A percentile compares a stretch with the other conserved stretches of the same genome.
Evolutionary conservation across 176 grass and related monocot genomes (phyloP).

Genomic region (Bolboschoenus planiculmis): DNA sequence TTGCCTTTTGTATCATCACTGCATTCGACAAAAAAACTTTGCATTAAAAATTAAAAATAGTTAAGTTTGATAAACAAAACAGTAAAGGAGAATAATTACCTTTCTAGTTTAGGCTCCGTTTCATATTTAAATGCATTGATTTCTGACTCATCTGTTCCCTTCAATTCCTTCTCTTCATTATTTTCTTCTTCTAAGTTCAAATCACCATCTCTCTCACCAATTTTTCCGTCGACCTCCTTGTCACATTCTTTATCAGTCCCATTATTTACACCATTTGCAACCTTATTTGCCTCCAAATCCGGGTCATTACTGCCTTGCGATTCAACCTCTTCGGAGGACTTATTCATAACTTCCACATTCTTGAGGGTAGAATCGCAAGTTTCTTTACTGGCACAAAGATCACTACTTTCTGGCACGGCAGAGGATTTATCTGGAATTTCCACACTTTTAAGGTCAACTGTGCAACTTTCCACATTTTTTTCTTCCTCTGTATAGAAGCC

Average conservation of each 20-base stretch:
- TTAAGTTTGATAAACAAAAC: neutral
- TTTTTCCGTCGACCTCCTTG: neutral
- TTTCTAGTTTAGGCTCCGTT: slow-evolving; percentile 23
- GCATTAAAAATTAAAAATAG: neutral
- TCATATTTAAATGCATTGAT: neutral
- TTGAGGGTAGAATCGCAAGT: neutral
- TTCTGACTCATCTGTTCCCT: slow-evolving; percentile 7
- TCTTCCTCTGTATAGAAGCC: slow-evolving; percentile 8
- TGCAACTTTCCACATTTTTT: neutral
- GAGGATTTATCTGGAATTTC: neutral
- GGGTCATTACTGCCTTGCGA: slow-evolving; percentile 8
- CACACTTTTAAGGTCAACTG: neutral
- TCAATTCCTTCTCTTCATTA: neutral
- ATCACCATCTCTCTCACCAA: neutral
- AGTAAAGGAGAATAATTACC: slow-evolving; percentile 26
- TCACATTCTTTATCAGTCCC: slow-evolving; percentile 13
- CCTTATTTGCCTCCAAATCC: slow-evolving; percentile 15
- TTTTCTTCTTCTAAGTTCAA: neutral
- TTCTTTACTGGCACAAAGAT: slow-evolving; percentile 5
- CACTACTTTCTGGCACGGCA: slow-evolving; percentile 7
- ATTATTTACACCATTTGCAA: slow-evolving; percentile 5
- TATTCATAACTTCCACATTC: slow-evolving; percentile 7
- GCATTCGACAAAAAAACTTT: neutral
- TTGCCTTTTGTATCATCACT: slow-evolving; percentile 37
- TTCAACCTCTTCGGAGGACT: slow-evolving; percentile 17